These are phyloP conservation scores for Emericellopsis terricola DNA, from an alignment of 495 filamentous ascomycete species.

Conservation along the genomic window DNA sequence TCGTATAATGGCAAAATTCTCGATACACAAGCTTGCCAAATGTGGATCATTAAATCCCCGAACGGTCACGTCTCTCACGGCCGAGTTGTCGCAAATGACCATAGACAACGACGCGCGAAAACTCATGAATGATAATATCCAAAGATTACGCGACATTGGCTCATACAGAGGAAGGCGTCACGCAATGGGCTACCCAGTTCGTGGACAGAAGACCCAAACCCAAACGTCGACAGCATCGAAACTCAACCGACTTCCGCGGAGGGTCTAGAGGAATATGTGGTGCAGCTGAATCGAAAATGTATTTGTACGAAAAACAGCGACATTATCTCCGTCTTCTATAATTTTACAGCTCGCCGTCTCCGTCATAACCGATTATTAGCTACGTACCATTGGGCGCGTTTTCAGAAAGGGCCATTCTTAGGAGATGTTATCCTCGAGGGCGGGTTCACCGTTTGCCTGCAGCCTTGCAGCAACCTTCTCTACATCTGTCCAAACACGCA, in stretches of 20 bases:
- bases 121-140: constrained; percentile 66
- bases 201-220: constrained; percentile 71
- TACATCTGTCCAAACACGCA: constrained; percentile 61
- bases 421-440: constrained; percentile 41
- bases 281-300: too few relatives aligned
- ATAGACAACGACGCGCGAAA: constrained; percentile 79
- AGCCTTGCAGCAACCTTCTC: constrained; percentile 45
- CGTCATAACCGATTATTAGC: too few relatives aligned
- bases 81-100: constrained; percentile 75
- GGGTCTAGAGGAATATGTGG: constrained; percentile 26
- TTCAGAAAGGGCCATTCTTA: background rate
- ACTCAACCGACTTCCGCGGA: constrained; percentile 63
- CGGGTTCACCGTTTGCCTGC: constrained; percentile 36
- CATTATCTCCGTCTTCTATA: too few relatives aligned
- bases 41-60: constrained; percentile 52
- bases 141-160: constrained; percentile 75
- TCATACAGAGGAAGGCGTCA: constrained; percentile 79
- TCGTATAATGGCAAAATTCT: constrained; percentile 67
- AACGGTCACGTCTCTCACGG: constrained; percentile 60
- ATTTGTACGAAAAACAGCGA: too few relatives aligned
- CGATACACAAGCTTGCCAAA: constrained; percentile 65
- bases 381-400: too few relatives aligned
- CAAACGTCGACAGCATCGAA: constrained; percentile 65
- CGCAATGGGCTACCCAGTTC: constrained; percentile 71
- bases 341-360: too few relatives aligned